phyloP scores from a whole-genome alignment of 2,329 filamentous ascomycete genomes.

The Pseudohalonectria lignicola region DNA sequence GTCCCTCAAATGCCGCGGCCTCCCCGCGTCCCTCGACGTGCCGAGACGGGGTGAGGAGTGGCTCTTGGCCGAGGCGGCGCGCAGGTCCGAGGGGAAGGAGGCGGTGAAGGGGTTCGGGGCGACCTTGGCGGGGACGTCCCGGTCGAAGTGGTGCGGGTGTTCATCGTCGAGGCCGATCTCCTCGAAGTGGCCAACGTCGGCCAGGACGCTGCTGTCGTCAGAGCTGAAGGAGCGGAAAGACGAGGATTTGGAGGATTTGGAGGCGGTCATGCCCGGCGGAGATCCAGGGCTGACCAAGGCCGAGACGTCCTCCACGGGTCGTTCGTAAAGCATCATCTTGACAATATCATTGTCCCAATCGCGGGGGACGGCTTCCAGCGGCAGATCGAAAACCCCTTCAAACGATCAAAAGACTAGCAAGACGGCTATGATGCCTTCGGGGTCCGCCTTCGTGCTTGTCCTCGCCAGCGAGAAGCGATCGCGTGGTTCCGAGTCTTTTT shows the following conservation, averaged over 20 bases:
- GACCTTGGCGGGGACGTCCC: constrained; percentile 23
- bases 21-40: constrained; percentile 17
- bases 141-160: constrained; percentile 23
- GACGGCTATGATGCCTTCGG: too few species aligned
- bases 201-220: constrained; percentile 58
- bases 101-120: constrained; percentile 37
- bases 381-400: too few species aligned
- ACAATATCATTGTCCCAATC: not conserved
- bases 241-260: constrained; percentile 84
- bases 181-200: constrained; percentile 78
- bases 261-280: constrained; percentile 67
- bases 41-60: constrained; percentile 15
- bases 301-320: constrained; percentile 21
- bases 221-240: constrained; percentile 73
- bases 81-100: constrained; percentile 31
- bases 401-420: too few species aligned
- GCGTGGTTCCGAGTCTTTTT: not conserved
- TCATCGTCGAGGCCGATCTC: constrained; percentile 83
- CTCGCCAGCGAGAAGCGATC: not conserved
- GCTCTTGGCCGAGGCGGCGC: constrained; percentile 17
- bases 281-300: constrained; percentile 43
- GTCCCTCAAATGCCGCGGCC: constrained; percentile 20
- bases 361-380: not conserved
- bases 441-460: too few species aligned
- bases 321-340: constrained; percentile 29